Conservation (phyloP, 371 early-diverging fungal genomes). For the Mucor saturninus region DNA sequence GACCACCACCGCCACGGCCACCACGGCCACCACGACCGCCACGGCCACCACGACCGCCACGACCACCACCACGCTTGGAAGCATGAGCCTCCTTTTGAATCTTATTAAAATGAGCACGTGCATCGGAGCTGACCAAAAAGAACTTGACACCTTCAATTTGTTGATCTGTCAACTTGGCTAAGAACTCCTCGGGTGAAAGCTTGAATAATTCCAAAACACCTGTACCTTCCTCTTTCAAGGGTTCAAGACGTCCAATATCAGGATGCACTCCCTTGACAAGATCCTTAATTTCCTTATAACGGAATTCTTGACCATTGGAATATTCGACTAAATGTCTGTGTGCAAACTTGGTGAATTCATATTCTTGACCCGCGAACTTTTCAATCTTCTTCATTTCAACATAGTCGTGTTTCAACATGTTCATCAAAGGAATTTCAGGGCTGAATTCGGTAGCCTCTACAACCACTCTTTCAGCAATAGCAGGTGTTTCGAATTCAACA, state of each 20-base stretch:
- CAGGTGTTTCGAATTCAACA: constrained; percentile 47
- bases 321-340: constrained; percentile 40
- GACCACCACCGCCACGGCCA: constrained; percentile 20
- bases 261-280: constrained; percentile 17
- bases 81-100: constrained; percentile 22
- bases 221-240: constrained; percentile 19
- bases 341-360: not conserved
- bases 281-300: constrained; percentile 38
- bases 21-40: constrained; percentile 31
- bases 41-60: constrained; percentile 29
- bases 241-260: constrained; percentile 26
- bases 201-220: constrained; percentile 43
- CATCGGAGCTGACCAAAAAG: constrained; percentile 21
- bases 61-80: constrained; percentile 32
- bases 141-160: constrained; percentile 29
- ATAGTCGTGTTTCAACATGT: constrained; percentile 51
- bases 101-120: constrained; percentile 28
- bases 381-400: constrained; percentile 48
- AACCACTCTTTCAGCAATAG: constrained; percentile 33
- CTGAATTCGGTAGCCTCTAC: constrained; percentile 24
- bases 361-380: constrained; percentile 29
- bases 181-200: constrained; percentile 40
- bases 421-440: constrained; percentile 9
- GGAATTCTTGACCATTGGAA: constrained; percentile 30
- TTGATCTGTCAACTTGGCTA: constrained; percentile 32